Base-by-base conservation (phyloP, 306 rosid genomes). In the Sphenostylis stenocarpa region DNA sequence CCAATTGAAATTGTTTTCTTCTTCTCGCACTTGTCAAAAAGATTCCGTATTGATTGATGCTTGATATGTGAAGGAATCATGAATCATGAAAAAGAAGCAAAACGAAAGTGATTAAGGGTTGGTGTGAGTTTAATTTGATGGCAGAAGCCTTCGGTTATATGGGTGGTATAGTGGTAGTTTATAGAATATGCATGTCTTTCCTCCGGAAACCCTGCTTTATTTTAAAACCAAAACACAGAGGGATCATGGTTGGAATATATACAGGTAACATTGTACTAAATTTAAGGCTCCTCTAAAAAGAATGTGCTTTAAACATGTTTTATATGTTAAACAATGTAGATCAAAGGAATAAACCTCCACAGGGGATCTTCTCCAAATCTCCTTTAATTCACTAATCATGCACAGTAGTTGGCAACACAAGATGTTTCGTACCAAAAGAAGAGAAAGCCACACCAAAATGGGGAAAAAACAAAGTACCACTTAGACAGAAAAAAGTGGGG, bases 381-480 rank as follows among this genome's bases (percentile, higher is more conserved):
- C 41, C 74, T 80, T 78, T 81, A 81, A 61, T 69, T 62, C 82
- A 68, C 70, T 77, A 81, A 89, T 89, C 88, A 87, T 85, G 83
- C 81, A 81, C 17, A 66, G 41, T 55, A 61, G 79, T 17, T 55
- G 77, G 82, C 67, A 75, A 84, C 41, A 66, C 41, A 66, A 68
- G 81, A 80, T 67, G 51, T 41, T 73, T 78, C 72, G 83, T 83
- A 76, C 73, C 67, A 83, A 88, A 83, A 91, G 84, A 89, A 75
- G 94, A 81, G 85, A 91, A 86, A 89, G 89, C 57, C 68, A 61
- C 80, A 67, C 8, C 56, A 38, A 64, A 36, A 67, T 70, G 70
- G 83, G 72, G 23, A 41, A 72, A 51, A 69, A 63, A 26, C 73
- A 53, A 76, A 71, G 53, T 45, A 33, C 75, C 79, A 62, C 34